Base-by-base conservation (phyloP, 2,329 filamentous ascomycete species). In the Emmonsiellopsis sp. region DNA sequence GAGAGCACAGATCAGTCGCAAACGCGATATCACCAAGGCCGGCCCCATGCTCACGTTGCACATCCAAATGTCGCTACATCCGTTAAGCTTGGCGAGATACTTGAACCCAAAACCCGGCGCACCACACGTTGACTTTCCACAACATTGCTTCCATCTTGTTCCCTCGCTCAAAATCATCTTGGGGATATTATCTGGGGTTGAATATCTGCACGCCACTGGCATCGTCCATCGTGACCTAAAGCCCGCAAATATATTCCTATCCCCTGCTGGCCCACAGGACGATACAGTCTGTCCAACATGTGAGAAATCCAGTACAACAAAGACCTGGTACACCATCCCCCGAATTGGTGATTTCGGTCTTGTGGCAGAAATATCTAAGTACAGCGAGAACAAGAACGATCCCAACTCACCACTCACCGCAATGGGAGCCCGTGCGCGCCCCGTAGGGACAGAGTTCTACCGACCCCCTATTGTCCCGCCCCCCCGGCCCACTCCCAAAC, bases 291-390 rank as follows among this genome's bases (percentile, higher is more conserved):
- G 80, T 58, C 58, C 61, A 8, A 59, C 70, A 1, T 85, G 81
- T 55, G 58, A 60, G 7, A 58, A 61, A 6, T 55, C 62, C 7
- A 61, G 61, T 6, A 44, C 37, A 17, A 31, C 42, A 9, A 52
- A 49, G 31, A 17, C 11, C 5, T 45, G 42, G 37, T 78, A 77
- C 55, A 68, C 81, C 34, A 77, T 76, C 40, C 80, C 84, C 9
- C 76, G 81, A 4, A 85, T 87, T 51, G 84, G 83, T 2, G 84
- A 87, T 61, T 86, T 87, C 60, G 84, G 84, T 2, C 75, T 86
- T 4, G 82, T 83, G 4, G 78, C 80, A 8, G 77, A 79, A 52
- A 74, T 79, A 45, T 77, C 71, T 40, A 68, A 63, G 56, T 56
- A 69, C 47, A 61, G 68, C 54, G 69, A 69, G 10, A 66, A 53